Base-by-base conservation (phyloP, 441 rosid species). In the Erodium texanum region DNA sequence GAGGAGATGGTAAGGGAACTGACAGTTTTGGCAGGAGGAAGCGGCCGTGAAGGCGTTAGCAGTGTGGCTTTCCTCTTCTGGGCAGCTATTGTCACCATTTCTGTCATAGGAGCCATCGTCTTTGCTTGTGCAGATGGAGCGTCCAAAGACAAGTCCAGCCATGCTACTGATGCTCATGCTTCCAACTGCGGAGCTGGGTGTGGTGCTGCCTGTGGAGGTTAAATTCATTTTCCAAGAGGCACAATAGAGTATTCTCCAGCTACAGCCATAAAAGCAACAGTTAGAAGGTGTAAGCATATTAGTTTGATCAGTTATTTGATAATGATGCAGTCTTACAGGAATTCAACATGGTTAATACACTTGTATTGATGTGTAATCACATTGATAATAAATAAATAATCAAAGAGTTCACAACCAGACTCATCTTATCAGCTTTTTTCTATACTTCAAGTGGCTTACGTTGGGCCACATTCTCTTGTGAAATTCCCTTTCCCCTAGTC, bases 111-210 rank as follows among this genome's bases (percentile, higher is more conserved):
- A 62, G 65, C 65, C 19, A n/a, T 62, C 7, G 19, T 62, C 38
- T 62, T 62, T 27, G 36, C 65, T 62, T 62, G 65, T 24, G 65
- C 65, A 27, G 65, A 62, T 62, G 65, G 65, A 5, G 65, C 65
- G 4, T 62, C 65, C 36, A 62, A 62, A 62, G 65, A 62, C 38
- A 62, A 62, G 65, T 56, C 62, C 62, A 19, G 11, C 62, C 62
- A 56, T 18, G 24, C 62, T 22, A 19, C 62, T 19, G 62, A 20
- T 56, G 62, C 62, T 12, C 24, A 56, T 20, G 62, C 62, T 19
- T 20, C 62, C 62, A 56, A 56, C 15, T 56, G 62, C 9, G 62
- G 62, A 20, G 62, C 62, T 22, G 62, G 62, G 62, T 56, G 62
- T 11, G 62, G 62, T 11, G 27, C 62, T 19, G 62, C 62, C 62